A percentile compares a stretch with the other conserved stretches of the same genome.
phyloP scores from a whole-genome alignment of 73 alveolate genomes.

The Strombidium stylifer region DNA sequence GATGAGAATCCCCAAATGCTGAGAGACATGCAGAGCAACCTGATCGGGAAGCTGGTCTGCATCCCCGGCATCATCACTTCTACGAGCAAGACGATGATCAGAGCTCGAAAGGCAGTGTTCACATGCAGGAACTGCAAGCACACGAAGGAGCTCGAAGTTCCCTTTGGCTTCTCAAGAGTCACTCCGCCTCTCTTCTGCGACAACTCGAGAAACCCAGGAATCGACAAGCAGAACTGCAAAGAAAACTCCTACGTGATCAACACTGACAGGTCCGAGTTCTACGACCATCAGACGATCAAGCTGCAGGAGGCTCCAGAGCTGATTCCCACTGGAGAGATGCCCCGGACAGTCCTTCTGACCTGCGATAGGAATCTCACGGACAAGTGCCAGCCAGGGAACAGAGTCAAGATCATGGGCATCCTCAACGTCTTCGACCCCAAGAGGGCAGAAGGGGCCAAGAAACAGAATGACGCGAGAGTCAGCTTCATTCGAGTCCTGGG shows the following conservation, averaged over 20 bases:
- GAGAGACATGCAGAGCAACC: slow-evolving; percentile 78
- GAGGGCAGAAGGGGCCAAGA: slow-evolving; percentile 48
- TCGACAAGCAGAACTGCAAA: slow-evolving; percentile 90
- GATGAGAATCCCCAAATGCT: slow-evolving; percentile 75
- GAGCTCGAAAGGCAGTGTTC: slow-evolving; percentile 75
- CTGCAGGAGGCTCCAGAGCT: slow-evolving; percentile 98
- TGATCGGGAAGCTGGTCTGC: slow-evolving; percentile 81
- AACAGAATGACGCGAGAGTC: slow-evolving; percentile 58
- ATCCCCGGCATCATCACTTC: slow-evolving; percentile 94
- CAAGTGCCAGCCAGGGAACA: slow-evolving; percentile 95
- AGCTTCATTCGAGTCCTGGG: slow-evolving; percentile 87
- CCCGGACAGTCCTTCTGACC: slow-evolving; percentile 90
- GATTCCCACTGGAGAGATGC: slow-evolving; percentile 99
- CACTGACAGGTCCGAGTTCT: slow-evolving; percentile 87
- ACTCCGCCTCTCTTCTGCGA: slow-evolving; percentile 90
- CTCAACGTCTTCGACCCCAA: slow-evolving; percentile 77
- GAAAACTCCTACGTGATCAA: slow-evolving; percentile 86
- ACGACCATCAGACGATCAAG: slow-evolving; percentile 92
- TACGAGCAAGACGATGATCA: slow-evolving; percentile 80
- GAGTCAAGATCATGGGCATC: slow-evolving; percentile 94
- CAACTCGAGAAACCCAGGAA: slow-evolving; percentile 66
- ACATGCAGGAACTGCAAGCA: slow-evolving; percentile 92
- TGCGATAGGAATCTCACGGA: slow-evolving; percentile 94
- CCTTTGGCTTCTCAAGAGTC: slow-evolving; percentile 81
- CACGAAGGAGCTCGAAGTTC: slow-evolving; percentile 62